These are phyloP conservation scores for Colletotrichum orbiculare DNA, from an alignment of 2,329 filamentous ascomycete genomes.

Conservation along the genomic window DNA sequence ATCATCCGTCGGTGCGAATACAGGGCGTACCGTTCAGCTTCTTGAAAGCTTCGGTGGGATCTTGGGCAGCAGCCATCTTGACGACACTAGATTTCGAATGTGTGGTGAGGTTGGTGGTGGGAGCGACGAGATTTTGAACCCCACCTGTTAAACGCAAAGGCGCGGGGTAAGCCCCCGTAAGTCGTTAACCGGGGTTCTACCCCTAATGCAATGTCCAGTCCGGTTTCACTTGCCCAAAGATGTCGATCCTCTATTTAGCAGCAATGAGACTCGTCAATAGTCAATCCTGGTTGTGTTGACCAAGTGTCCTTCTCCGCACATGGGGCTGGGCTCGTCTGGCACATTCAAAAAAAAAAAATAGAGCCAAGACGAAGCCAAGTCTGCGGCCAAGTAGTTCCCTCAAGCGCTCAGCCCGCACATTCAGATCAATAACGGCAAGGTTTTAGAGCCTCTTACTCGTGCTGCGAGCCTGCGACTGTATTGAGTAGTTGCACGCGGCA, in stretches of 20 bases:
- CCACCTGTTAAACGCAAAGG: slow-evolving; percentile 36
- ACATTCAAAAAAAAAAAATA: background rate
- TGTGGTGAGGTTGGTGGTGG: slow-evolving; percentile 33
- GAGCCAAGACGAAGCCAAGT: slow-evolving; percentile 13
- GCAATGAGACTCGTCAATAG: no score
- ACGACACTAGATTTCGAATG: slow-evolving; percentile 30
- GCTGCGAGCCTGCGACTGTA: slow-evolving; percentile 24
- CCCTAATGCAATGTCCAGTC: slow-evolving; percentile 26
- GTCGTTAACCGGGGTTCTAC: slow-evolving; percentile 24
- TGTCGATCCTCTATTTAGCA: no score
- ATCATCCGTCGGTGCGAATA: background rate
- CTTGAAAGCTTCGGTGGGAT: slow-evolving; percentile 55
- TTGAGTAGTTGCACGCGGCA: slow-evolving; percentile 24
- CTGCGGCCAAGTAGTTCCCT: slow-evolving; percentile 13
- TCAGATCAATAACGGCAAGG: slow-evolving; percentile 26
- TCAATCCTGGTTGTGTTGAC: no score
- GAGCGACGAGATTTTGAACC: slow-evolving; percentile 35
- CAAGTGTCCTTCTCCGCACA: no score
- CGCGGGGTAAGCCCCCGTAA: slow-evolving; percentile 37
- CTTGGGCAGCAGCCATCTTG: slow-evolving; percentile 58
- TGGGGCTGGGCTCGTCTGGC: background rate
- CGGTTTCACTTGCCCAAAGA: slow-evolving; percentile 12
- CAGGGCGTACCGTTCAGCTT: slow-evolving; percentile 52
- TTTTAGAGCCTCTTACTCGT: slow-evolving; percentile 23
- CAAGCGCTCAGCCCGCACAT: slow-evolving; percentile 14